These are phyloP conservation scores for Fusarium sp. DNA, from an alignment of 2,329 filamentous ascomycete species.

Conservation along the genomic window DNA sequence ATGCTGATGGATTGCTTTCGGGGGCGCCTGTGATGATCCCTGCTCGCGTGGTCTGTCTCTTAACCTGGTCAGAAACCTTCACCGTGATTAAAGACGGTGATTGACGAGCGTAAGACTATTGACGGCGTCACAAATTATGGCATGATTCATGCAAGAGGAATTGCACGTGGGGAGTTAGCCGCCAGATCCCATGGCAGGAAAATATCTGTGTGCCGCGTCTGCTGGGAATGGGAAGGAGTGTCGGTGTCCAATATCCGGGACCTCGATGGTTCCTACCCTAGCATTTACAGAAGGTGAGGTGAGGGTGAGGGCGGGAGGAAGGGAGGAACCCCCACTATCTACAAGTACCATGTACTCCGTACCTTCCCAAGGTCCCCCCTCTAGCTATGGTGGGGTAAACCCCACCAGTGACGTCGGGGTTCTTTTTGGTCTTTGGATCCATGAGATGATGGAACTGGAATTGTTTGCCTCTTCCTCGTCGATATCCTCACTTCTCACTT, in stretches of 20 bases:
- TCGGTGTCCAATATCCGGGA: constrained; percentile 2
- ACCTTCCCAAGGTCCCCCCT: background rate
- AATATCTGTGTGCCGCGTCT: background rate
- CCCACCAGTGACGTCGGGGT: constrained; percentile 33
- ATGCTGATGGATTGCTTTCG: background rate
- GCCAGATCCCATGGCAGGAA: constrained; percentile 6
- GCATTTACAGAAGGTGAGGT: background rate
- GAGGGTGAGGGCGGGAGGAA: background rate
- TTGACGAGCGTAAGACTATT: background rate
- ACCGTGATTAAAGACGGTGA: background rate
- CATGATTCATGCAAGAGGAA: constrained; percentile 5
- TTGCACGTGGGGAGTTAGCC: background rate
- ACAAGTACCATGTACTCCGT: background rate
- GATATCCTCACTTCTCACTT: constrained; percentile 16
- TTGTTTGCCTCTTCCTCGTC: background rate
- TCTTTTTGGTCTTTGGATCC: background rate
- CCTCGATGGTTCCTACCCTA: background rate
- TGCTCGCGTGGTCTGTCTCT: background rate
- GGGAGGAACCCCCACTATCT: constrained; percentile 12
- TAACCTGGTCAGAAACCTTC: background rate
- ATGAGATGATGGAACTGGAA: background rate
- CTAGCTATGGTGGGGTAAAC: constrained; percentile 26
- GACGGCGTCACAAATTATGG: constrained; percentile 4
- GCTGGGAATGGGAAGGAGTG: background rate
- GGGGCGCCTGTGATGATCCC: background rate